Base-by-base conservation (phyloP, 1,284 basidiomycete species). In the Waitea zeae region DNA sequence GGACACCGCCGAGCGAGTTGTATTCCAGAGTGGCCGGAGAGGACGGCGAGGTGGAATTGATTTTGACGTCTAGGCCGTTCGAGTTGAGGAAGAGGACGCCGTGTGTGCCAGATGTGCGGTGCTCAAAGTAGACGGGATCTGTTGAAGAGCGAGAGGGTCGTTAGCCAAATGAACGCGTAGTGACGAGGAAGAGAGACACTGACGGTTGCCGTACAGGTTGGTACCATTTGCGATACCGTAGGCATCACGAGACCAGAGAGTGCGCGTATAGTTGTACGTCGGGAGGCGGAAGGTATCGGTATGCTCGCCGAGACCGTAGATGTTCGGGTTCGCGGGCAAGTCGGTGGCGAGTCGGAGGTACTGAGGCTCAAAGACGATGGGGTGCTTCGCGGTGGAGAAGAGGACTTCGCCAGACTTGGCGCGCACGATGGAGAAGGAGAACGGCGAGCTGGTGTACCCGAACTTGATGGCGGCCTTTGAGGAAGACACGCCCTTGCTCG, bases 231-330 rank as follows among this genome's bases (percentile, higher is more conserved):
- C n/a, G n/a, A n/a, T n/a, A n/a, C n/a, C n/a, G n/a, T n/a, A n/a
- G n/a, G 72, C 63, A 47, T 81, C 76, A 36, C 77, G 64, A 19
- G 67, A 69, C 71, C 75, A 80, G 18, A 79, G n/a, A n/a, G n/a
- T n/a, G n/a, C n/a, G n/a, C n/a, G n/a, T n/a, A n/a, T n/a, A n/a
- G n/a, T n/a, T n/a, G 41, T 64, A 52, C 1, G 66, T 62, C 18
- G 72, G 58, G 12, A 81, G 62, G 17, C 67, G 64, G 62, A 79
- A 79, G 0, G 64, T 47, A 38, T 78, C 67, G 5, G 75, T 71
- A 49, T 78, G 71, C 48, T 86, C 80, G 14, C 80, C 81, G 3
- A 86, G 62, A 2, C 82, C 82, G 44, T 83, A 84, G 37, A 84
- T 64, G 51, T 84, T 80, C 29, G 80, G 68, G 26, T 66, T 54